Conservation (phyloP, 805 yeast species). For the Wickerhamomyces xylosicus region DNA sequence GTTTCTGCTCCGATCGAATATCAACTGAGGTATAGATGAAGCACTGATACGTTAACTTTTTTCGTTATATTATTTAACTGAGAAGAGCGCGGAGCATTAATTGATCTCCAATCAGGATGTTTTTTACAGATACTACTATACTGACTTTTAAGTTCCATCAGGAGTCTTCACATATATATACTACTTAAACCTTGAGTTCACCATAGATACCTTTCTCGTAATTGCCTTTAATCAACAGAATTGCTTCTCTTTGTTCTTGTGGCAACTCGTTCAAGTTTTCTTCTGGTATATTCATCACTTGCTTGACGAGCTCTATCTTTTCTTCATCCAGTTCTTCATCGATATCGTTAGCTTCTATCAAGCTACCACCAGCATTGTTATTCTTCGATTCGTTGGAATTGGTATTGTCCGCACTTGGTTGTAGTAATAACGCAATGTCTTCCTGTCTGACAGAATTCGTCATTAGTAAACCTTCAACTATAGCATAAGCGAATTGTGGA, state of each 20-base stretch:
- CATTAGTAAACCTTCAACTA: slow-evolving; percentile 58
- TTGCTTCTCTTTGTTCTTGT: slow-evolving; percentile 31
- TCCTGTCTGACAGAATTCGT: slow-evolving; percentile 5
- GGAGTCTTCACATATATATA: background rate
- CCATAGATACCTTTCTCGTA: slow-evolving; percentile 21
- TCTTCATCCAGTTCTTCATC: slow-evolving; percentile 22
- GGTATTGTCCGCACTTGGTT: slow-evolving; percentile 2
- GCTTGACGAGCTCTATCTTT: slow-evolving; percentile 36
- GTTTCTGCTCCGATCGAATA: no score
- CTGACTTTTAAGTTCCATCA: no score
- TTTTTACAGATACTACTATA: no score
- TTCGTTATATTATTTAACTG: no score
- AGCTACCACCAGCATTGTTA: background rate
- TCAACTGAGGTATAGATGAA: no score
- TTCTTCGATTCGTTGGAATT: background rate
- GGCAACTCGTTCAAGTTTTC: slow-evolving; percentile 40
- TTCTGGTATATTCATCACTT: slow-evolving; percentile 41
- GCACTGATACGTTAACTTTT: no score
- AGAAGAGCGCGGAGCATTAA: no score
- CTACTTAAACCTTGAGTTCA: background rate
- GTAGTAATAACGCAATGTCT: slow-evolving; percentile 28
- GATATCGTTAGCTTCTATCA: background rate
- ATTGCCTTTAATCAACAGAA: slow-evolving; percentile 19
- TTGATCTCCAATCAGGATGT: no score
- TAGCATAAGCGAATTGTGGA: slow-evolving; percentile 78